Conservation (phyloP, 1,284 basidiomycete genomes). For the Trametes pubescens region DNA sequence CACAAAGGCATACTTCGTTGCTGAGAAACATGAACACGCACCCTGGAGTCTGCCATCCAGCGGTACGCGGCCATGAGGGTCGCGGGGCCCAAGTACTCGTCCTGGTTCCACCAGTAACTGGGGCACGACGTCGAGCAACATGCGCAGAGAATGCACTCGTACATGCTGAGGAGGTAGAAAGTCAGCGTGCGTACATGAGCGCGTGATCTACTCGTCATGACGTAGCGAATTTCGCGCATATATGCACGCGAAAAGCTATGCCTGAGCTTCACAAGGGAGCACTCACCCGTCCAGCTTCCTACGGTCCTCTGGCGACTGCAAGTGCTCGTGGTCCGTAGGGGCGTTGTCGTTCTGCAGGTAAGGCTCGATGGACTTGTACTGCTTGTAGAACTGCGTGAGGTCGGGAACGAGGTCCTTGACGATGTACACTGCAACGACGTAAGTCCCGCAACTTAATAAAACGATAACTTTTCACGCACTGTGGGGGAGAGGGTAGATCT, state of each 20-base stretch:
- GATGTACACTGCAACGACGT: slow-evolving; percentile 82
- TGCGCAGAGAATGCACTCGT: slow-evolving; percentile 95
- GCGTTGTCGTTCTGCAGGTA: slow-evolving; percentile 93
- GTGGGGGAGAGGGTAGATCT: slow-evolving; percentile 99
- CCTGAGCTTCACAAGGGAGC: not conserved
- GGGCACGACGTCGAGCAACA: slow-evolving; percentile 98
- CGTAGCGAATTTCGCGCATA: slow-evolving; percentile 20
- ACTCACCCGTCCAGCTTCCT: slow-evolving; percentile 89
- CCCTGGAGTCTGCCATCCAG: slow-evolving; percentile 98
- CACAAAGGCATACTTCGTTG: slow-evolving; percentile 1
- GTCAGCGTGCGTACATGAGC: not conserved
- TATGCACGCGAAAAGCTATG: slow-evolving; percentile 4
- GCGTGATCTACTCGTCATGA: slow-evolving; percentile 5
- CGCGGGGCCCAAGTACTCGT: slow-evolving; percentile 97
- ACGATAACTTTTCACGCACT: slow-evolving; percentile 62
- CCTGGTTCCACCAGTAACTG: slow-evolving; percentile 99
- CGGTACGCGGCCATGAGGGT: slow-evolving; percentile 96
- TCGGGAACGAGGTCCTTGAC: slow-evolving; percentile 98
- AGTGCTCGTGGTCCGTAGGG: slow-evolving; percentile 83
- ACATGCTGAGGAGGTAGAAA: slow-evolving; percentile 57
- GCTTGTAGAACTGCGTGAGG: slow-evolving; percentile 95
- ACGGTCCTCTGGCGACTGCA: slow-evolving; percentile 92
- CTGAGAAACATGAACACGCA: slow-evolving; percentile 47
- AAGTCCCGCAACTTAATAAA: not conserved
- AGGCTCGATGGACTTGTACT: slow-evolving; percentile 99